Evolutionary conservation across 2,329 filamentous ascomycete genomes (phyloP), one percentile per base, ranked within the genome.

Genomic region (Dactylellina haptotyla): DNA sequence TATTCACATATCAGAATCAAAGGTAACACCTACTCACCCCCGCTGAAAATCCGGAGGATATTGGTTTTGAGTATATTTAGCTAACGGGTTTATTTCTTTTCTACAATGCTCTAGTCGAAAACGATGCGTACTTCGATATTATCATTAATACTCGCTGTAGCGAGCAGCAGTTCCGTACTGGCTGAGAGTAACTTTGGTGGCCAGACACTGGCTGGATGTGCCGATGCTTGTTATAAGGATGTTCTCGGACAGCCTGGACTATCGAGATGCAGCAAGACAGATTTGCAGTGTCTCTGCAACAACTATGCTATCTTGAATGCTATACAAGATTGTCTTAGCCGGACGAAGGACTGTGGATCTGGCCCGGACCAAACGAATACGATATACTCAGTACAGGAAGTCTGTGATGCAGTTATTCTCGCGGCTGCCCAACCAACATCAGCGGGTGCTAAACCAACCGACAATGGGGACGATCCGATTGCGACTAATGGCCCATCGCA

Each of bases 321-420:
- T 41, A 73, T 73, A 48, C 54, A 61, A 37, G 61, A 73, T 25
- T 73, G 69, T 14, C 30, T 73, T 10, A 62, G 10, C 20, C 54
- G 56, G 18, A 54, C 69, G 3, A 62, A 62, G 46, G 56, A 66
- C 58, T 73, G 69, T 25, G 69, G 69, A 23, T 45, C 51, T 14
- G 43, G 23, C 2, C 23, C 30, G 28, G 59, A 62, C 4, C 41
- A 48, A 30, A 66, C 56, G 9, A 46, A 65, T 34, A 66, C 69
- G 32, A 65, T 73, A 25, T 61, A 53, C 26, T 8, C 25, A 8
- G 16, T 73, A n/a, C 69, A 73, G 16, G 54, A 45, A 10, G 69
- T 73, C 30, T 73, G 69, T 25, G 69, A 73, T n/a, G 54, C 28
- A 12, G 61, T 61, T 37, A 59, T 73, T 51, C 25, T 73, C n/a